Percentiles rank a stretch among this genome's conserved stretches.
Conservation (phyloP, 306 rosid genomes). For the Medicago lupulina region DNA sequence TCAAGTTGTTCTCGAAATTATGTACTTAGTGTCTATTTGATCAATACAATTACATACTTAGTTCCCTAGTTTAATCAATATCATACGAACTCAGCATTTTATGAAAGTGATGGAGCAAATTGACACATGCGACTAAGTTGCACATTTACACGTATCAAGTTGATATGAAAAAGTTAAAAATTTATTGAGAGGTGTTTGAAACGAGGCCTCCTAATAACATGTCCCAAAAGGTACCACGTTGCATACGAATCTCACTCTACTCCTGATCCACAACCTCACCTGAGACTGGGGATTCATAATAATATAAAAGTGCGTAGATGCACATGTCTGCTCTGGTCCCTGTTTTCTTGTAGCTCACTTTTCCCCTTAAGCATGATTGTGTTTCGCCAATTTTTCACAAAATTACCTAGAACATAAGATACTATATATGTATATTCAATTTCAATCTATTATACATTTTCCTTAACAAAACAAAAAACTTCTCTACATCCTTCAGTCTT, state of each 20-base stretch:
- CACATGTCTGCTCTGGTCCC: not conserved
- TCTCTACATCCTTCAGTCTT: not conserved
- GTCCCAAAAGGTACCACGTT: conserved; percentile 1
- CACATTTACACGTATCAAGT: not conserved
- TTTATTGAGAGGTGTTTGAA: not conserved
- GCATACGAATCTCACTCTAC: not conserved
- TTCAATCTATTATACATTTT: not conserved
- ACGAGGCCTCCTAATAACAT: not conserved
- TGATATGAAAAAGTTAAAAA: not conserved
- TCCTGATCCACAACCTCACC: not conserved
- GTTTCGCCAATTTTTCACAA: not conserved
- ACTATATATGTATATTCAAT: not conserved
- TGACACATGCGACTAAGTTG: no score
- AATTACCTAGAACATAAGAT: not conserved
- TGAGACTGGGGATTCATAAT: not conserved
- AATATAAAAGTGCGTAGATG: not conserved
- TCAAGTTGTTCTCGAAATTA: no score
- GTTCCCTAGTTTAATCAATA: no score
- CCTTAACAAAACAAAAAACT: not conserved
- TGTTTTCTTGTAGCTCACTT: not conserved
- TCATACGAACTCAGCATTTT: no score
- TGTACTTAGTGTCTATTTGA: no score
- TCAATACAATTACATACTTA: no score
- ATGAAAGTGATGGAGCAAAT: no score
- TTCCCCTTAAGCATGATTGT: not conserved